Conservation (phyloP, 768 basidiomycete genomes). For the Candolleomyces eurysporus region DNA sequence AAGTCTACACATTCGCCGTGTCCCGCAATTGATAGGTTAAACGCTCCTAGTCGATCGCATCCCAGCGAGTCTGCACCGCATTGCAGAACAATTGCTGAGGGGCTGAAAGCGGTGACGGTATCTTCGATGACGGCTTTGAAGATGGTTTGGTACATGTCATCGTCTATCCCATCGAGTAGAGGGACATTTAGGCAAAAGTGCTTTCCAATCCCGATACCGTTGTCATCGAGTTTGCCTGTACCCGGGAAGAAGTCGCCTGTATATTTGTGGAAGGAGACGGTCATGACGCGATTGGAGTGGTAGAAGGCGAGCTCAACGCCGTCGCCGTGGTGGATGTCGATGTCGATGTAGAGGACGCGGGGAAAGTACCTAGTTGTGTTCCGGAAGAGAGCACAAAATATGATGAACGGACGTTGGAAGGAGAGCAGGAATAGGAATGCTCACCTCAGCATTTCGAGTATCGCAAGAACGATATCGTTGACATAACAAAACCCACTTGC, state of each 20-base stretch:
- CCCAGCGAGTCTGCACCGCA: conserved; percentile 97
- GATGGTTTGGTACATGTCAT: conserved; percentile 92
- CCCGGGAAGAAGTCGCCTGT: conserved; percentile 98
- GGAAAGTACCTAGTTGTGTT: conserved; percentile 69
- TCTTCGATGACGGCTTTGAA: conserved; percentile 98
- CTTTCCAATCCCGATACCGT: conserved; percentile 83
- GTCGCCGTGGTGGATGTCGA: conserved; percentile 98
- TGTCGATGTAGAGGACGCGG: conserved; percentile 96
- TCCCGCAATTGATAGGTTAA: conserved; percentile 95
- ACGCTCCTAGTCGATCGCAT: conserved; percentile 91
- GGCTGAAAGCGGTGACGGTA: conserved; percentile 84
- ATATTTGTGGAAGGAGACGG: conserved; percentile 99
- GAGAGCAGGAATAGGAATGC: conserved; percentile 10
- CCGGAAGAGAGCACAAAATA: too few species aligned
- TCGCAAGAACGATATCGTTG: conserved; percentile 94
- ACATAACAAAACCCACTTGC: conserved; percentile 99
- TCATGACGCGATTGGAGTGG: conserved; percentile 97
- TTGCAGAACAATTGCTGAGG: conserved; percentile 89
- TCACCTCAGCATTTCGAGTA: conserved; percentile 87
- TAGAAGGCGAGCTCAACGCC: conserved; percentile 99
- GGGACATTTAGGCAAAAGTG: conserved; percentile 96
- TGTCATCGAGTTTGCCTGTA: conserved; percentile 94
- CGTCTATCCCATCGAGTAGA: conserved; percentile 93
- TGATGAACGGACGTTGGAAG: too few species aligned
- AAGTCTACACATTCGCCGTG: conserved; percentile 99